Evolutionary conservation across 2,329 filamentous ascomycete species (phyloP).

Genomic region (Colletotrichum cereale): DNA sequence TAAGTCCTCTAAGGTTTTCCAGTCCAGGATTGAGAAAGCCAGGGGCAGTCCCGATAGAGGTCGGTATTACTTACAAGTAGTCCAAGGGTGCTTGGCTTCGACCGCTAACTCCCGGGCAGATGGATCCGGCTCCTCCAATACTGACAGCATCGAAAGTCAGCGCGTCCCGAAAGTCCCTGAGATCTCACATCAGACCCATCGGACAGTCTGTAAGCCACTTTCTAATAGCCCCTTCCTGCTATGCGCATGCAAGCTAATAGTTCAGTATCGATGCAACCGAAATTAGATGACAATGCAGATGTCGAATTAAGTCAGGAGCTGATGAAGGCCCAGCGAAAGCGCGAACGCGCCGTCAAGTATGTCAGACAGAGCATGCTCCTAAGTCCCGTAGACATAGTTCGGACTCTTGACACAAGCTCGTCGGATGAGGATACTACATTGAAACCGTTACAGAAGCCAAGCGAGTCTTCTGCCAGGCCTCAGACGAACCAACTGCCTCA

Average conservation of each 20-base stretch:
- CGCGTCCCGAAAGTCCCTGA: not conserved
- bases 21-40: conserved; percentile 47
- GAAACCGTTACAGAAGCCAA: not conserved
- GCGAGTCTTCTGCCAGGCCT: not conserved
- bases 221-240: no score
- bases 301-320: conserved; percentile 29
- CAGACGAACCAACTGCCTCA: not conserved
- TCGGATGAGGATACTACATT: not conserved
- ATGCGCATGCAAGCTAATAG: not conserved
- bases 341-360: conserved; percentile 13
- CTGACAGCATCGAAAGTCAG: not conserved
- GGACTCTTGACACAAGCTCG: not conserved
- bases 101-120: not conserved
- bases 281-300: conserved; percentile 29
- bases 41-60: conserved; percentile 33
- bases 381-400: not conserved
- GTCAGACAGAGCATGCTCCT: not conserved
- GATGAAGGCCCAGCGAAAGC: conserved; percentile 7
- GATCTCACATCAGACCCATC: conserved; percentile 19
- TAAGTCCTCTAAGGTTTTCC: conserved; percentile 47
- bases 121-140: not conserved
- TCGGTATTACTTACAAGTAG: not conserved
- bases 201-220: conserved; percentile 22
- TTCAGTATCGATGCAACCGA: conserved; percentile 34
- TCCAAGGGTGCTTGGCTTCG: not conserved